phyloP scores from a whole-genome alignment of 2,329 filamentous ascomycete genomes.

The Fusarium haematococcum region DNA sequence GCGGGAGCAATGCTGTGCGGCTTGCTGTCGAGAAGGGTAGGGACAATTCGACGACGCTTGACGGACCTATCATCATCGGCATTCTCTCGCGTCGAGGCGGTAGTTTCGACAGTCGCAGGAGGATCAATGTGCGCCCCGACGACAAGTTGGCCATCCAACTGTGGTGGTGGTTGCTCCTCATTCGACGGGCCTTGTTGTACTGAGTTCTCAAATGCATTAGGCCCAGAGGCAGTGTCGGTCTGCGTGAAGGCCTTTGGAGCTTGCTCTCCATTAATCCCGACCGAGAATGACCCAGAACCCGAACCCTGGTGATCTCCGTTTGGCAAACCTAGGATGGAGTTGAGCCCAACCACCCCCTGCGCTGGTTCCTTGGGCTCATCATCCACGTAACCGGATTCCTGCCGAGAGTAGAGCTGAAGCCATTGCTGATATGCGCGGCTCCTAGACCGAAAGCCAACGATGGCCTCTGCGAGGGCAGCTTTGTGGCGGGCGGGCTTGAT shows the following conservation, averaged over 20 bases:
- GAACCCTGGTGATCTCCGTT: neutral
- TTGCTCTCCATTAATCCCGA: neutral
- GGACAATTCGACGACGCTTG: conserved; percentile 47
- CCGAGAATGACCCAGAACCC: neutral
- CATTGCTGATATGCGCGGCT: conserved; percentile 62
- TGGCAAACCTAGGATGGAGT: neutral
- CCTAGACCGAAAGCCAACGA: conserved; percentile 64
- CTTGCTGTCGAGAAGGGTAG: conserved; percentile 37
- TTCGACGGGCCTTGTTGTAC: neutral
- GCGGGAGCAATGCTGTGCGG: conserved; percentile 27
- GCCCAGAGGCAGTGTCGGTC: neutral
- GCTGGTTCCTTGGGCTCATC: conserved; percentile 12
- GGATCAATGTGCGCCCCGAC: neutral
- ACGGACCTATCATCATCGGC: conserved; percentile 15
- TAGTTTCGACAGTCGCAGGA: neutral
- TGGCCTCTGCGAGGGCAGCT: conserved; percentile 66
- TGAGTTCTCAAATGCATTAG: neutral
- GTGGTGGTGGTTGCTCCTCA: neutral
- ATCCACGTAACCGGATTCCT: conserved; percentile 24
- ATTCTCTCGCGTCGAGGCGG: neutral
- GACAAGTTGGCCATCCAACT: neutral
- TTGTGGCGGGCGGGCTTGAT: conserved; percentile 70
- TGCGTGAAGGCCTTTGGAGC: neutral
- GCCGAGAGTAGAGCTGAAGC: conserved; percentile 40
- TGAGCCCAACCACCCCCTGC: neutral